phyloP scores from a whole-genome alignment of 2,329 filamentous ascomycete species.

The Nemania abortiva region DNA sequence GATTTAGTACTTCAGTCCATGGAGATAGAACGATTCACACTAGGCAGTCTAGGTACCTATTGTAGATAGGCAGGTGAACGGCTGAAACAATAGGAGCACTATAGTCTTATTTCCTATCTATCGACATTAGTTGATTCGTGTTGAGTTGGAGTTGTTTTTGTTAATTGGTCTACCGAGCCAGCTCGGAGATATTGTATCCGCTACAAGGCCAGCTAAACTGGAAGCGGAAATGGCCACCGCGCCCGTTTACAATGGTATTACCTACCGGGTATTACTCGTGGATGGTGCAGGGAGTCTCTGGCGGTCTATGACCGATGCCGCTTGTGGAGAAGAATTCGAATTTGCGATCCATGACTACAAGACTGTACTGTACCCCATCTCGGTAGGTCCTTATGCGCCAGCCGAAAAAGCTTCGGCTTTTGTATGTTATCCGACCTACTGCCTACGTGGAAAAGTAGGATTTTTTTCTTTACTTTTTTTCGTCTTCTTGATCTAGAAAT shows the following conservation, averaged over 20 bases:
- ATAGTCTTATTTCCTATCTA: not conserved
- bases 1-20: not conserved
- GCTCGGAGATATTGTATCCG: slow-evolving; percentile 22
- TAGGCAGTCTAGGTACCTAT: not conserved
- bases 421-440: slow-evolving; percentile 21
- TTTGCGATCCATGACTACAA: slow-evolving; percentile 12
- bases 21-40: not conserved
- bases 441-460: slow-evolving; percentile 5
- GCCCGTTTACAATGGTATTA: not conserved
- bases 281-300: not conserved
- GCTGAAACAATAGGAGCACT: not conserved
- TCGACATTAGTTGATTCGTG: not conserved
- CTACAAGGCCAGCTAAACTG: not conserved
- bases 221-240: slow-evolving; percentile 18
- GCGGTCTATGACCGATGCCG: not conserved
- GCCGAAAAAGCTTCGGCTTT: slow-evolving; percentile 17
- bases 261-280: not conserved
- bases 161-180: slow-evolving; percentile 10
- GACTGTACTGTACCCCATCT: not conserved
- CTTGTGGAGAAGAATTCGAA: not conserved
- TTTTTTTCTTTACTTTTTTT: not conserved
- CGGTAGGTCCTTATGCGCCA: slow-evolving; percentile 15
- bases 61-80: not conserved
- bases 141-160: not conserved
- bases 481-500: slow-evolving; percentile 1